Evolutionary conservation across 106 monocot species (phyloP).

Genomic region (Allium sativum): DNA sequence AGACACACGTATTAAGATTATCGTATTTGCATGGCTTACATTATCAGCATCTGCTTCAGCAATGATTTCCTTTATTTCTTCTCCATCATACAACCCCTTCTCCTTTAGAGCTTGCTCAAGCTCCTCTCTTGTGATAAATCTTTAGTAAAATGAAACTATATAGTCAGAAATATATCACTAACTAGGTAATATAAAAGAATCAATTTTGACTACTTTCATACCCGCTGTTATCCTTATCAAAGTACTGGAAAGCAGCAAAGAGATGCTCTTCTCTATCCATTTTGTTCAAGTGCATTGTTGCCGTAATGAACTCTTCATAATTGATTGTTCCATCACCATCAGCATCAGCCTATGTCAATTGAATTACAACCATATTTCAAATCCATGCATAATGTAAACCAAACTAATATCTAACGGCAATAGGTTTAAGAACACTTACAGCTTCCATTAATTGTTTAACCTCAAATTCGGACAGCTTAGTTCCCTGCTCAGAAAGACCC

Average conservation of each 20-base stretch:
- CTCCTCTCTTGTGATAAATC: constrained; percentile 79
- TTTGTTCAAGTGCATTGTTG: constrained; percentile 79
- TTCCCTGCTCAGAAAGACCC: constrained; percentile 55
- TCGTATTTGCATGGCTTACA: too few relatives aligned
- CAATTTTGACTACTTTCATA: too few relatives aligned
- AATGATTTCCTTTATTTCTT: constrained; percentile 63
- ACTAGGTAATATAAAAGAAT: not conserved
- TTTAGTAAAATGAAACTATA: constrained; percentile 2
- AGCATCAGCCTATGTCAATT: constrained; percentile 58
- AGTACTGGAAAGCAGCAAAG: constrained; percentile 81
- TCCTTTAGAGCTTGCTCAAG: constrained; percentile 78
- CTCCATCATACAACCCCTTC: constrained; percentile 59
- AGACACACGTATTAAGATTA: not conserved
- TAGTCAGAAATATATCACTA: not conserved
- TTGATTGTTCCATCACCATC: constrained; percentile 87
- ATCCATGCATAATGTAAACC: too few relatives aligned
- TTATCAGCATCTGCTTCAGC: constrained; percentile 83
- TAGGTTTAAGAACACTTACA: constrained; percentile 20
- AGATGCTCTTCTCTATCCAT: constrained; percentile 87
- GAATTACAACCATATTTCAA: too few relatives aligned
- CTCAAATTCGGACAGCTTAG: constrained; percentile 52
- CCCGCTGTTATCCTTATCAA: constrained; percentile 77
- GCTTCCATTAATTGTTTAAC: constrained; percentile 61
- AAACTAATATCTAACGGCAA: too few relatives aligned
- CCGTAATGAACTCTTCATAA: constrained; percentile 88